Percentiles rank a stretch among this genome's conserved stretches.
Conservation (phyloP, 352 stramenopile species). For the Pythium brassicae region DNA sequence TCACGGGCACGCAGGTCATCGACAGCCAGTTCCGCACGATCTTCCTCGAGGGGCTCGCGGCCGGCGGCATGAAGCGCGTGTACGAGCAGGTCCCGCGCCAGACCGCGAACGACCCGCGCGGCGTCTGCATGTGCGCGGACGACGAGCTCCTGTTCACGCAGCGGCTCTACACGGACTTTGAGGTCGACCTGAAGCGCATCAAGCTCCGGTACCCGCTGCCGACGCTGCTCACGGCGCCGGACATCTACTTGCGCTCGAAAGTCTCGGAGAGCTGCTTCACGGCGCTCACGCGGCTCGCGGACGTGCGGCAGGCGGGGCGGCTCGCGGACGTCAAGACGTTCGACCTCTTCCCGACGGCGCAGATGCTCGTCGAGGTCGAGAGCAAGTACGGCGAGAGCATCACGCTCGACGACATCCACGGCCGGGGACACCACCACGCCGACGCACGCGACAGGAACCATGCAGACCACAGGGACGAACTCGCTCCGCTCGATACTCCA, state of each 20-base stretch:
- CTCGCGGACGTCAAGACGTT: conserved; percentile 56
- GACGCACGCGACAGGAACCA: too few species aligned
- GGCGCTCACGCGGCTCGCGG: conserved; percentile 60
- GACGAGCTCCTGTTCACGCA: conserved; percentile 63
- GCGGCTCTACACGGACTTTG: conserved; percentile 84
- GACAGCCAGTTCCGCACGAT: conserved; percentile 85
- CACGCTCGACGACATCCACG: conserved; percentile 85
- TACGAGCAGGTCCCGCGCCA: conserved; percentile 34
- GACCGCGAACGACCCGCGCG: conserved; percentile 23
- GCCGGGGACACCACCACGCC: conserved; percentile 7
- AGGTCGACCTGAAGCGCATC: conserved; percentile 88
- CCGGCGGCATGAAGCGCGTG: conserved; percentile 46
- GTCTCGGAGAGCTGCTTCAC: conserved; percentile 79
- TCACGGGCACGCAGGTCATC: conserved; percentile 86
- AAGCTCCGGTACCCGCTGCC: conserved; percentile 82
- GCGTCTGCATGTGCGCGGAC: conserved; percentile 72
- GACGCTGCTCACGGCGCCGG: conserved; percentile 56
- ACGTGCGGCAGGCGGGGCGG: conserved; percentile 51
- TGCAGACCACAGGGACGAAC: neutral
- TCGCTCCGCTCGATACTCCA: neutral
- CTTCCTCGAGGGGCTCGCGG: conserved; percentile 78
- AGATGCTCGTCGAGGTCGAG: conserved; percentile 84
- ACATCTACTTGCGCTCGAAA: conserved; percentile 90
- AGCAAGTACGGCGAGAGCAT: conserved; percentile 92
- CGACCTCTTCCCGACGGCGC: conserved; percentile 69